A percentile compares a stretch with the other conserved stretches of the same genome.
These are phyloP conservation scores for Powellomyces hirtus DNA, from an alignment of 192 early-diverging fungal species.

Conservation along the genomic window DNA sequence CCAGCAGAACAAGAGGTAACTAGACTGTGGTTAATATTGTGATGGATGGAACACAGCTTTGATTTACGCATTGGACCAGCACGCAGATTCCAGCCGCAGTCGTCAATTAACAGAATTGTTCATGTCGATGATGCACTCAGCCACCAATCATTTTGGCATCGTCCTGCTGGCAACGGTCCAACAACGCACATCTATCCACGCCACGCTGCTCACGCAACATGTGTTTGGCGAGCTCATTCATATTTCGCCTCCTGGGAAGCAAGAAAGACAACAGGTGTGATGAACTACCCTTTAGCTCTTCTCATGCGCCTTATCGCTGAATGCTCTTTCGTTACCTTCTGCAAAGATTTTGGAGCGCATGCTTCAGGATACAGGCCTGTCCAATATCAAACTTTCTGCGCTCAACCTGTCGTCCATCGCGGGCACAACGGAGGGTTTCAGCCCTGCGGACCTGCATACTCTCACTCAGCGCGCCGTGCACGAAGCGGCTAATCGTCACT, in stretches of 20 bases:
- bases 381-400: not conserved
- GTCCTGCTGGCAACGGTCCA: slow-evolving; percentile 65
- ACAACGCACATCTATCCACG: slow-evolving; percentile 62
- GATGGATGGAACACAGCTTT: no score
- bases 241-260: slow-evolving; percentile 60
- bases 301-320: no score
- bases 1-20: slow-evolving; percentile 70
- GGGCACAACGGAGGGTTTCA: slow-evolving; percentile 82
- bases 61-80: slow-evolving; percentile 23
- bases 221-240: slow-evolving; percentile 63
- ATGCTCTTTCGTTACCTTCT: no score
- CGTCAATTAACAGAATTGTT: slow-evolving; percentile 67
- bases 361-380: slow-evolving; percentile 25
- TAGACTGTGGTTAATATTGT: not conserved
- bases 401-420: slow-evolving; percentile 74
- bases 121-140: slow-evolving; percentile 47
- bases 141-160: slow-evolving; percentile 33
- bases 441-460: slow-evolving; percentile 75
- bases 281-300: no score
- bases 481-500: slow-evolving; percentile 64
- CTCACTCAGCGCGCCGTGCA: slow-evolving; percentile 80
- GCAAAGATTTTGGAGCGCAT: slow-evolving; percentile 69
- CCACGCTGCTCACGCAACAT: slow-evolving; percentile 57
- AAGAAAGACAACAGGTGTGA: slow-evolving; percentile 60
- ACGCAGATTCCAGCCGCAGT: slow-evolving; percentile 63